These are phyloP conservation scores for Boletus reticulatus DNA, from an alignment of 768 basidiomycete genomes.

Conservation along the genomic window DNA sequence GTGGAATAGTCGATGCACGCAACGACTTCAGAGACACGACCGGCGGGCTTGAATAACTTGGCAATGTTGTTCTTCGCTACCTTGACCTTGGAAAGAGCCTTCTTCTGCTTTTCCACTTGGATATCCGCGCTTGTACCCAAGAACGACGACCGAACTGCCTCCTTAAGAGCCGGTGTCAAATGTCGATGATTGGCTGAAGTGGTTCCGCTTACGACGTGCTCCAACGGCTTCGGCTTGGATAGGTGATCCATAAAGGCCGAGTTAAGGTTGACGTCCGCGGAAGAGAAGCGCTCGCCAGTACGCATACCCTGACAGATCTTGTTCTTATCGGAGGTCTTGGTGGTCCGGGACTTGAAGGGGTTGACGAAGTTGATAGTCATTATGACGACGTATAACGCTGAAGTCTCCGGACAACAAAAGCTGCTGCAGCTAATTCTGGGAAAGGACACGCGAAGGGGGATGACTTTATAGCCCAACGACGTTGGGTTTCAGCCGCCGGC, in stretches of 20 bases:
- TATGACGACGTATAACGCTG: background rate
- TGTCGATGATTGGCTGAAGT: background rate
- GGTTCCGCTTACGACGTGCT: slow-evolving; percentile 3
- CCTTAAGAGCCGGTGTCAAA: background rate
- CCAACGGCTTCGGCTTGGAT: background rate
- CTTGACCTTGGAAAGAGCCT: slow-evolving; percentile 10
- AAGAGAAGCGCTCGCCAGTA: background rate
- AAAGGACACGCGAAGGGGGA: background rate
- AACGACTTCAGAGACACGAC: background rate
- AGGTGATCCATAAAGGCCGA: background rate
- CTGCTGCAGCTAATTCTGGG: background rate
- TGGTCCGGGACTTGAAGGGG: slow-evolving; percentile 12
- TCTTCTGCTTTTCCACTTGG: slow-evolving; percentile 4
- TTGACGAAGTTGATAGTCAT: slow-evolving; percentile 14
- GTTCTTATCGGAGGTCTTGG: slow-evolving; percentile 3
- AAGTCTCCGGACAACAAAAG: background rate
- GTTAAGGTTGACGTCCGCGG: background rate
- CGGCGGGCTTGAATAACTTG: slow-evolving; percentile 14
- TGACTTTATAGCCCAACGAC: slow-evolving; percentile 8
- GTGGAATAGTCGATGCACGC: background rate
- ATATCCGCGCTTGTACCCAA: background rate
- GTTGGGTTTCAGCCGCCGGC: slow-evolving; percentile 5
- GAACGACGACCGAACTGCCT: background rate
- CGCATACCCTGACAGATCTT: background rate
- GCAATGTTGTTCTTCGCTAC: slow-evolving; percentile 11